phyloP scores from a whole-genome alignment of 805 yeast genomes.

The Nakazawaea siamensis region DNA sequence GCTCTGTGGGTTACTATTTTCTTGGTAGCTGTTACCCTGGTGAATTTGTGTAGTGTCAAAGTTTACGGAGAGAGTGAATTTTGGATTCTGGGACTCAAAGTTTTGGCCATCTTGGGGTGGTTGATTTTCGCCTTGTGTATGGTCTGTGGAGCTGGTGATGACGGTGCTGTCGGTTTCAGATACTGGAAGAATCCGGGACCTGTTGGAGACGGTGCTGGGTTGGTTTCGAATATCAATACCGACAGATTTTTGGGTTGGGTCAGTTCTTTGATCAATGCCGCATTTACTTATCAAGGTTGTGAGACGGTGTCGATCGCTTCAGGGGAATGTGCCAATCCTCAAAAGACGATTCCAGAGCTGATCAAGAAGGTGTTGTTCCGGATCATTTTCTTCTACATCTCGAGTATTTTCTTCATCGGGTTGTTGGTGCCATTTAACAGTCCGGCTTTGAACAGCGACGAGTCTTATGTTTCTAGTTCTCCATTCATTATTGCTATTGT shows the following conservation, averaged over 20 bases:
- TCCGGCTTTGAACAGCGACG: conserved; percentile 32
- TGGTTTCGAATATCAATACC: conserved; percentile 27
- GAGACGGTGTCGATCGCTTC: conserved; percentile 42
- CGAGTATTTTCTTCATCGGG: conserved; percentile 45
- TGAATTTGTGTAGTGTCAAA: conserved; percentile 38
- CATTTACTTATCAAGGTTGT: conserved; percentile 42
- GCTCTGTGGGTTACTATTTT: conserved; percentile 45
- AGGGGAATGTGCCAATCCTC: conserved; percentile 40
- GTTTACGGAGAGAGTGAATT: conserved; percentile 43
- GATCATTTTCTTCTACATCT: conserved; percentile 43
- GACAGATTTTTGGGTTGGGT: conserved; percentile 45
- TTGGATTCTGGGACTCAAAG: conserved; percentile 58
- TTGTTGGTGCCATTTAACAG: conserved; percentile 49
- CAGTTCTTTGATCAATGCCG: conserved; percentile 46
- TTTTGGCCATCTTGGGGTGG: conserved; percentile 57
- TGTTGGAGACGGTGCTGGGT: conserved; percentile 31
- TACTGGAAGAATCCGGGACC: conserved; percentile 39
- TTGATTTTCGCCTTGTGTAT: conserved; percentile 55
- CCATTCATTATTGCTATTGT: conserved; percentile 81
- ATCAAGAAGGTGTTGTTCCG: conserved; percentile 46
- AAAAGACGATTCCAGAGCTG: conserved; percentile 42
- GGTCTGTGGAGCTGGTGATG: conserved; percentile 70
- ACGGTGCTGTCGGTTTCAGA: conserved; percentile 45
- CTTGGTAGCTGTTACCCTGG: conserved; percentile 29
- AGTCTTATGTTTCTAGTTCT: conserved; percentile 62